These are phyloP conservation scores for Trichosanthes truncata DNA, from an alignment of 306 rosid species.

Conservation along the genomic window DNA sequence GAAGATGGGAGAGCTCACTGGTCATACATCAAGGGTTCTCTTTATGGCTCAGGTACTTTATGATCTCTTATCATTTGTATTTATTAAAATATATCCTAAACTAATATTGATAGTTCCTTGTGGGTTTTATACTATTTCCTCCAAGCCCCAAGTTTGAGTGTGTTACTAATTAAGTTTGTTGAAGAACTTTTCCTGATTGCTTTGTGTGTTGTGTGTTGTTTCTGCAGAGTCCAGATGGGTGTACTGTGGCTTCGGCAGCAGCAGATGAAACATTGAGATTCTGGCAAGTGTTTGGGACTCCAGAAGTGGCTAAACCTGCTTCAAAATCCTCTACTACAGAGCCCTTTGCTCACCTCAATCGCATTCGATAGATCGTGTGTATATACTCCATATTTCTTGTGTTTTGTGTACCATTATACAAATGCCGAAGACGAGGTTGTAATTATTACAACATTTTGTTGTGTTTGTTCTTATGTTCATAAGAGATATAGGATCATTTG, in stretches of 20 bases:
- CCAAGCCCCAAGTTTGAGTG: too few relatives aligned
- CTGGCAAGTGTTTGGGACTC: conserved; percentile 41
- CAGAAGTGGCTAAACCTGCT: conserved; percentile 34
- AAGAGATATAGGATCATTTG: background rate
- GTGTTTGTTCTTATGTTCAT: background rate
- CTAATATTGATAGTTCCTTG: too few relatives aligned
- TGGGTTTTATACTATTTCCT: too few relatives aligned
- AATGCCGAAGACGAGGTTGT: too few relatives aligned
- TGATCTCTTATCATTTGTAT: background rate
- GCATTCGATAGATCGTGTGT: conserved; percentile 18
- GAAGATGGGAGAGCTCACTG: conserved; percentile 65
- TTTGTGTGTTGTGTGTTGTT: background rate
- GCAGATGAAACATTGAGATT: conserved; percentile 34
- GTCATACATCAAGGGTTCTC: conserved; percentile 75
- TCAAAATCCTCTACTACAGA: conserved; percentile 22
- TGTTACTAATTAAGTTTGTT: background rate
- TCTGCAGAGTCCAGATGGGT: conserved; percentile 41
- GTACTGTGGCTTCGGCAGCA: conserved; percentile 42
- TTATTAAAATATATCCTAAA: too few relatives aligned
- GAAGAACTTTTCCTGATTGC: background rate
- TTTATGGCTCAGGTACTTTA: conserved; percentile 38
- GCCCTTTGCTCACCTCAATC: conserved; percentile 33
- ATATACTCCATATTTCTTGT: too few relatives aligned
- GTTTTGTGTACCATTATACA: too few relatives aligned
- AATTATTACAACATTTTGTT: background rate